Base-by-base conservation (phyloP, 352 stramenopile species). In the Saprolegnia diclina region DNA sequence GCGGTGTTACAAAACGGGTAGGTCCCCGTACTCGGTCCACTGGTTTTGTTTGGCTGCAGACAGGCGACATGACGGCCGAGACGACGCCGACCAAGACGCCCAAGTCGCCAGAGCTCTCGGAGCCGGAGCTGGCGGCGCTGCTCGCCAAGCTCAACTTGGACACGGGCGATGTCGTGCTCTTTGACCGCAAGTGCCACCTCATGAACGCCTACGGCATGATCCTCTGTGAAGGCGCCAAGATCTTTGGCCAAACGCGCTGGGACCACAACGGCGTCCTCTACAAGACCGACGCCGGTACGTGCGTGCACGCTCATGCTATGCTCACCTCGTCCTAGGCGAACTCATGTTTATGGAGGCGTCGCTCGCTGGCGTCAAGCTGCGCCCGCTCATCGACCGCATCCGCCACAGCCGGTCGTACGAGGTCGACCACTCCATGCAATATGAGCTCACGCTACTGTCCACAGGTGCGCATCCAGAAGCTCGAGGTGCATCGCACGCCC, bases 221-320 rank as follows among this genome's bases (percentile, higher is more conserved):
- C 48, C 90, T 95, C 69, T 95, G 85, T 71, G 76, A 76, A 5
- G 87, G 80, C 56, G 83, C 87, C 55, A 95, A 95, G 73, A 77
- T 92, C 53, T 90, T 92, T 52, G 85, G 85, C 16, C 74, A 82
- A 46, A 94, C 87, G 45, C 83, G 82, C 37, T 95, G 85, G 83
- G 87, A 95, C 73, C 87, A 94, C 76, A 95, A 91, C 70, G 87
- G 87, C 50, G 82, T 93, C 22, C 78, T 95, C 44, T 37, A 46
- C 44, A 69, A 69, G 63, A 69, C 63, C 11, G 63, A 69, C 48
- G 53, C 62, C 21, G 63, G 63, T 69, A 37, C 21, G 19, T 11
- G 16, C 14, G 24, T n/a, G 13, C 62, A 18, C 16, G 1, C 6
- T 0, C 50, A 11, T 61, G 11, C 29, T 14, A 24, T 7, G 22